Percentiles rank a stretch among this genome's conserved stretches.
Evolutionary conservation across 257 asterid species (phyloP).

Genomic region (Rubia yunnanensis): DNA sequence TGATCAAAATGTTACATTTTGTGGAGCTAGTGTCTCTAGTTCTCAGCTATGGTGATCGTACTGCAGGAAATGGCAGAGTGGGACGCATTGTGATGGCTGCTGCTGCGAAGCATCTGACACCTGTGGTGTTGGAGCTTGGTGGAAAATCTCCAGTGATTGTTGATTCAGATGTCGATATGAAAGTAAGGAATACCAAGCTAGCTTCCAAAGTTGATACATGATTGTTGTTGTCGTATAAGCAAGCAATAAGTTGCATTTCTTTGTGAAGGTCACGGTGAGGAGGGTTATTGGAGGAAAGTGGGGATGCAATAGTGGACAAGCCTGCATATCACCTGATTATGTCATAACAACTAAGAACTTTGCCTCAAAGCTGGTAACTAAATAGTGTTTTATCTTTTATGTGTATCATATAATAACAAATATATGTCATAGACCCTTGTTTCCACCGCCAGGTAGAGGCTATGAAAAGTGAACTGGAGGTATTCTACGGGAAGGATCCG

Average conservation of each 20-base stretch:
- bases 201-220: neutral
- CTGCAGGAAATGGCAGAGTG: conserved; percentile 60
- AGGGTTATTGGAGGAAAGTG: conserved; percentile 85
- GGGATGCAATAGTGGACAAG: conserved; percentile 93
- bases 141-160: conserved; percentile 79
- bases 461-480: conserved; percentile 54
- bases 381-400: too few species aligned
- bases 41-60: conserved; percentile 2
- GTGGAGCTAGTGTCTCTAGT: neutral
- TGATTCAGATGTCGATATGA: conserved; percentile 52
- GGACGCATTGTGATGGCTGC: conserved; percentile 77
- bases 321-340: conserved; percentile 87
- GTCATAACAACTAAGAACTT: conserved; percentile 52
- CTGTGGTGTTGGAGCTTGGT: conserved; percentile 83
- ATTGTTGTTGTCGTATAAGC: neutral
- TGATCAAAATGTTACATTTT: neutral
- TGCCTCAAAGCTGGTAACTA: conserved; percentile 56
- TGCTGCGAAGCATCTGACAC: conserved; percentile 89
- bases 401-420: conserved; percentile 8
- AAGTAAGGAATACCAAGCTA: conserved; percentile 27
- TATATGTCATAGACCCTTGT: conserved; percentile 8
- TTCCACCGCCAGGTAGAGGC: conserved; percentile 41
- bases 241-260: conserved; percentile 2
- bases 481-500: conserved; percentile 75
- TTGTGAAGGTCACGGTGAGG: conserved; percentile 56